Base-by-base conservation (phyloP, 2,329 filamentous ascomycete species). In the Tricladium varicosporioides region DNA sequence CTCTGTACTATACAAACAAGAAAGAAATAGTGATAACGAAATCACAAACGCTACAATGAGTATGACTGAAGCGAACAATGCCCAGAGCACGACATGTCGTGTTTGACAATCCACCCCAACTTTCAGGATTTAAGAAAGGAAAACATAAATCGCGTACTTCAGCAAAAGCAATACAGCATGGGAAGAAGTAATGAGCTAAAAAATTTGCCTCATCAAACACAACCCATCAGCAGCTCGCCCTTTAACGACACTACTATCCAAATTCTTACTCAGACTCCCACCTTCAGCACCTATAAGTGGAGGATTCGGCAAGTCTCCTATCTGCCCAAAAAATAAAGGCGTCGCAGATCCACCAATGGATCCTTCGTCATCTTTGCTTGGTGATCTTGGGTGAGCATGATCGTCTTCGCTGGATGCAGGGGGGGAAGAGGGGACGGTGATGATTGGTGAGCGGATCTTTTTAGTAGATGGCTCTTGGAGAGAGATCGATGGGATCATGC, bases 171-270 rank as follows among this genome's bases (percentile, higher is more conserved):
- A 11, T 4, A 40, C 11, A 4, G 10, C n/a, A n/a, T n/a, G n/a
- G 32, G 13, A 36, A 36, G 13, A 7, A 13, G 32, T 36, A 36
- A 36, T 8, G 32, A 13, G 32, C 8, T 36, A 7, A 7, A 7
- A 8, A 36, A 13, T 36, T 40, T 51, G 36, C 14, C 55, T 51
- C 59, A 61, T 66, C 55, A 67, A 54, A 47, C 62, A 64, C 62
- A 86, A 65, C 7, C 79, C 81, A 64, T 77, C 79, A 11, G 77
- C 80, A 8, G 80, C 81, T 46, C 76, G 73, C 3, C 76, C 80
- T 56, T 76, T 76, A 40, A 78, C 72, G 15, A 74, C 75, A 66
- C 75, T 79, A 59, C 74, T 79, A 50, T 74, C 74, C 51, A 79
- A 61, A 18, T 75, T 72, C 13, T 51, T 40, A 7, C 54, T 27